These are phyloP conservation scores for Podospora australis DNA, from an alignment of 495 filamentous ascomycete species.

Conservation along the genomic window DNA sequence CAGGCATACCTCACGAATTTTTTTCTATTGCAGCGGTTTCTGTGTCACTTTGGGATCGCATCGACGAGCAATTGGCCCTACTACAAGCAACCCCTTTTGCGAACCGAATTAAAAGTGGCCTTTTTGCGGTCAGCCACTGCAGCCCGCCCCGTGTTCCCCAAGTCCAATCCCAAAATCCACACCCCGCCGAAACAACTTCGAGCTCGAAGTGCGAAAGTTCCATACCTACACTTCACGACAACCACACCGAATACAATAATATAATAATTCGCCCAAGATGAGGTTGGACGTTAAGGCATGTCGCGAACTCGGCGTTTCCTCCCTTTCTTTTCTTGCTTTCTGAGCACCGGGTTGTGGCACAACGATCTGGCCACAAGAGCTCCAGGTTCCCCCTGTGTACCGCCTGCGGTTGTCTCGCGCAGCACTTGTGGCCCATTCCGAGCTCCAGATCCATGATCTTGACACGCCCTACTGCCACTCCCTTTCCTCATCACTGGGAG, in stretches of 20 bases:
- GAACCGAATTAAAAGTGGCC: background rate
- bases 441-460: no score
- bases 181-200: conserved; percentile 23
- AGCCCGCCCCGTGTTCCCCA: background rate
- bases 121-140: conserved; percentile 14
- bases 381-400: background rate
- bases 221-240: background rate
- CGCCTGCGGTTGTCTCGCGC: conserved; percentile 4
- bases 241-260: background rate
- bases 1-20: background rate
- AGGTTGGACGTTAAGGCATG: conserved; percentile 87
- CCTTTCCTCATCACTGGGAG: background rate
- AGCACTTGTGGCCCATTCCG: background rate
- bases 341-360: conserved; percentile 6
- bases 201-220: no score
- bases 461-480: background rate
- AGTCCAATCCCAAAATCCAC: background rate
- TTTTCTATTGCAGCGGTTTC: background rate
- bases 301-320: conserved; percentile 15
- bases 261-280: conserved; percentile 50
- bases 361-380: conserved; percentile 15
- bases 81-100: background rate
- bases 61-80: background rate
- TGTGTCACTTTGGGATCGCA: background rate
- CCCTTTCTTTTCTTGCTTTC: no score